Evolutionary conservation across 83 land plant species (phyloP).

Genomic region (Picea abies): DNA sequence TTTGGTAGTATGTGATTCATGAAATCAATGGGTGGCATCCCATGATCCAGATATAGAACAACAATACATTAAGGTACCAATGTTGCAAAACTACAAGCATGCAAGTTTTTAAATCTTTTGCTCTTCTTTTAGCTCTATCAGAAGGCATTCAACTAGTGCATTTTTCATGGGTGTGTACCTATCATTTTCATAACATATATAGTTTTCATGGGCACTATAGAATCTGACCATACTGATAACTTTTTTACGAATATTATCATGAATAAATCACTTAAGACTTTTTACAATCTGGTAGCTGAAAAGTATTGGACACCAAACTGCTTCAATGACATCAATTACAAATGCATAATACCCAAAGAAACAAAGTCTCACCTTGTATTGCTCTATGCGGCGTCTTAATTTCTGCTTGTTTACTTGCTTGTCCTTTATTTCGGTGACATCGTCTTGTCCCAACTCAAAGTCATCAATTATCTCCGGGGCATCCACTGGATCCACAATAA

Average conservation of each 20-base stretch:
- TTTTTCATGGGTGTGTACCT: not conserved
- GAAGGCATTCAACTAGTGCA: not conserved
- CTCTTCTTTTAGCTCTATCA: not conserved
- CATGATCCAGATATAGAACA: not conserved
- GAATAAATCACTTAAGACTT: not conserved
- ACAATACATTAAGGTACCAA: not conserved
- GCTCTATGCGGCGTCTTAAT: slow-evolving; percentile 71
- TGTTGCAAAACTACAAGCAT: not conserved
- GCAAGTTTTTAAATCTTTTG: not conserved
- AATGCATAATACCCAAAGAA: not conserved
- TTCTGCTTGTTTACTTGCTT: slow-evolving; percentile 87
- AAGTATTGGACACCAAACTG: slow-evolving; percentile 6
- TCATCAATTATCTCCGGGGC: slow-evolving; percentile 93
- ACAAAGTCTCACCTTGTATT: slow-evolving; percentile 70
- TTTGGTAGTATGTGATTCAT: not conserved
- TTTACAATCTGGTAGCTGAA: slow-evolving; percentile 7
- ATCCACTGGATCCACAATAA: slow-evolving; percentile 84
- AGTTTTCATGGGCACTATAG: not conserved
- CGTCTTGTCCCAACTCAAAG: slow-evolving; percentile 91
- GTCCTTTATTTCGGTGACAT: slow-evolving; percentile 83
- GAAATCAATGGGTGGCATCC: not conserved
- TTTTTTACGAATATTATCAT: not conserved
- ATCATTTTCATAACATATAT: not conserved
- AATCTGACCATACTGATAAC: not conserved
- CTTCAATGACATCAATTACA: not conserved